A percentile compares a stretch with the other conserved stretches of the same genome.
phyloP scores from a whole-genome alignment of 140 eudicot genomes.

The Flaveria floridana region DNA sequence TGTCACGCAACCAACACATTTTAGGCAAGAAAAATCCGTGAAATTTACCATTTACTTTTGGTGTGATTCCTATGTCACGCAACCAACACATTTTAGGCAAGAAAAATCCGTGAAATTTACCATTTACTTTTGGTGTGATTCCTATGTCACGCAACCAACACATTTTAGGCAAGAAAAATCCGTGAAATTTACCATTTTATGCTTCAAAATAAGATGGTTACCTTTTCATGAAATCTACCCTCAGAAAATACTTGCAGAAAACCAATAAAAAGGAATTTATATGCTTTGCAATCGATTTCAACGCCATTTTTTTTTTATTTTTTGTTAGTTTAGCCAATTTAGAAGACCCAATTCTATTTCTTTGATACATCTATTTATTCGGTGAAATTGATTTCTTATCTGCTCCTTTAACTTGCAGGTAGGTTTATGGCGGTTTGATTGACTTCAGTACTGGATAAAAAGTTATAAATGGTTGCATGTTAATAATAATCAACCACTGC shows the following conservation, averaged over 20 bases:
- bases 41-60: not conserved
- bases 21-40: too few relatives aligned
- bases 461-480: conserved; percentile 17
- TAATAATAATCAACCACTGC: conserved; percentile 22
- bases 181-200: not conserved
- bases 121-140: too few relatives aligned
- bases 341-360: too few relatives aligned
- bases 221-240: conserved; percentile 14
- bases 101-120: too few relatives aligned
- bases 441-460: conserved; percentile 17
- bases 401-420: conserved; percentile 27
- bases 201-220: not conserved
- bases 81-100: too few relatives aligned
- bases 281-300: not conserved
- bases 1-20: too few relatives aligned
- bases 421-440: conserved; percentile 24
- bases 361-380: too few relatives aligned
- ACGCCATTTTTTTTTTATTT: too few relatives aligned
- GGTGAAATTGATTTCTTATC: not conserved
- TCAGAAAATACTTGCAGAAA: not conserved
- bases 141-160: too few relatives aligned
- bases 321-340: too few relatives aligned
- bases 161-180: too few relatives aligned
- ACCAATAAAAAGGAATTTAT: not conserved
- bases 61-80: not conserved